Evolutionary conservation across 495 filamentous ascomycete species (phyloP).

Genomic region (Podospora bellae-mahoneyi): DNA sequence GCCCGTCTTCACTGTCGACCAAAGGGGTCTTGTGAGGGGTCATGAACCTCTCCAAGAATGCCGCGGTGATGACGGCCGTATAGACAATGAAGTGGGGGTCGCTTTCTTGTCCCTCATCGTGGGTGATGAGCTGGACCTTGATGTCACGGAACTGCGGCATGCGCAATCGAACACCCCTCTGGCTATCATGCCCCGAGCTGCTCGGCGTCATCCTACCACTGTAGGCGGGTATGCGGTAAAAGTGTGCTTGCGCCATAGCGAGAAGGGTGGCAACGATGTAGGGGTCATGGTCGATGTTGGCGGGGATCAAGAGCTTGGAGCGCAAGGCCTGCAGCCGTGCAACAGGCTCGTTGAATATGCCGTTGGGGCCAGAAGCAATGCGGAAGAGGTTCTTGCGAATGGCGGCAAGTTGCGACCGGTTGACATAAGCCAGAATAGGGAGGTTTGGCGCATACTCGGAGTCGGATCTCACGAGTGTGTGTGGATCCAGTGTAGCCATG

Average conservation of each 20-base stretch:
- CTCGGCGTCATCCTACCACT: constrained; percentile 17
- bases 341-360: constrained; percentile 35
- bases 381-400: constrained; percentile 37
- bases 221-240: constrained; percentile 28
- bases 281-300: constrained; percentile 40
- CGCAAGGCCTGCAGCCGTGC: constrained; percentile 36
- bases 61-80: constrained; percentile 37
- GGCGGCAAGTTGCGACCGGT: constrained; percentile 31
- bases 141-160: constrained; percentile 34
- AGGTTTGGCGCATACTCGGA: constrained; percentile 22
- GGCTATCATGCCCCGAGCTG: constrained; percentile 16
- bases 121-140: constrained; percentile 40
- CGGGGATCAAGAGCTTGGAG: constrained; percentile 37
- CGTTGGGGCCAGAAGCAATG: constrained; percentile 27
- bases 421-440: constrained; percentile 44
- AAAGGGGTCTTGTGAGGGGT: constrained; percentile 32
- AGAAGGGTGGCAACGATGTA: constrained; percentile 43
- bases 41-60: constrained; percentile 40
- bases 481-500: constrained; percentile 29
- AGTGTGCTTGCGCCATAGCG: constrained; percentile 46
- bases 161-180: constrained; percentile 13
- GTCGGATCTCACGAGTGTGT: constrained; percentile 9
- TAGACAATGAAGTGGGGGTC: constrained; percentile 43
- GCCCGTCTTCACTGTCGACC: background rate
- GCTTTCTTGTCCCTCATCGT: constrained; percentile 32